phyloP scores from a whole-genome alignment of 2,329 filamentous ascomycete genomes.

The Leptosphaerulina australis region DNA sequence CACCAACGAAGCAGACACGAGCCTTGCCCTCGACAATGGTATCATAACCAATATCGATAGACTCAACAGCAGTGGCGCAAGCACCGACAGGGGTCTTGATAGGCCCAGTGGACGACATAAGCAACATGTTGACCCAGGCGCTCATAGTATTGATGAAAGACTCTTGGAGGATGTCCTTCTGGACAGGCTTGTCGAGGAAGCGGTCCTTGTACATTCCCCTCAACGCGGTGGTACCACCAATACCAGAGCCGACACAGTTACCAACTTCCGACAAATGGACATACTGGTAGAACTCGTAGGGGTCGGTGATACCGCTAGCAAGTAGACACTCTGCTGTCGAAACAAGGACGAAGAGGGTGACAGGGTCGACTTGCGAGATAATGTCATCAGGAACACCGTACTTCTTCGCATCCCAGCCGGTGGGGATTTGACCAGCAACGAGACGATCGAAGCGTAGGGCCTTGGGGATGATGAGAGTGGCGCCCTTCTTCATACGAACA shows the following conservation, averaged over 20 bases:
- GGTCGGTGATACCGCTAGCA: slow-evolving; percentile 93
- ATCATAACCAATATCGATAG: slow-evolving; percentile 95
- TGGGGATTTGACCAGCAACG: slow-evolving; percentile 94
- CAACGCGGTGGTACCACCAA: slow-evolving; percentile 90
- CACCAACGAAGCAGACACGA: slow-evolving; percentile 94
- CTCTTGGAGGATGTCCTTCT: slow-evolving; percentile 98
- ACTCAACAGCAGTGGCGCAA: slow-evolving; percentile 96
- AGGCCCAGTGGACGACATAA: slow-evolving; percentile 93
- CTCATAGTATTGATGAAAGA: slow-evolving; percentile 99
- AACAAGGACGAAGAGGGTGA: slow-evolving; percentile 93
- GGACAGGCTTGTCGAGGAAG: slow-evolving; percentile 93
- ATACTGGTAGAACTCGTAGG: slow-evolving; percentile 99
- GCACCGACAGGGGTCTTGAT: slow-evolving; percentile 99
- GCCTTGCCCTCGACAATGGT: slow-evolving; percentile 99
- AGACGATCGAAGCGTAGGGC: slow-evolving; percentile 96
- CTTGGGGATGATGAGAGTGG: slow-evolving; percentile 93
- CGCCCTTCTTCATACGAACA: slow-evolving; percentile 93
- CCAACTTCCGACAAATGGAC: slow-evolving; percentile 97
- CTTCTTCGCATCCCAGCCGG: slow-evolving; percentile 94
- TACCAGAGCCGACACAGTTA: slow-evolving; percentile 98
- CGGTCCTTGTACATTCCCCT: slow-evolving; percentile 98
- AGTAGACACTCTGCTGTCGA: slow-evolving; percentile 91
- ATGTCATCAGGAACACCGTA: slow-evolving; percentile 98
- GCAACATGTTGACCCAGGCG: slow-evolving; percentile 99
- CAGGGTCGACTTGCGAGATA: slow-evolving; percentile 94